Evolutionary conservation across 2,329 filamentous ascomycete genomes (phyloP).

Genomic region (Dactylellina sp.): DNA sequence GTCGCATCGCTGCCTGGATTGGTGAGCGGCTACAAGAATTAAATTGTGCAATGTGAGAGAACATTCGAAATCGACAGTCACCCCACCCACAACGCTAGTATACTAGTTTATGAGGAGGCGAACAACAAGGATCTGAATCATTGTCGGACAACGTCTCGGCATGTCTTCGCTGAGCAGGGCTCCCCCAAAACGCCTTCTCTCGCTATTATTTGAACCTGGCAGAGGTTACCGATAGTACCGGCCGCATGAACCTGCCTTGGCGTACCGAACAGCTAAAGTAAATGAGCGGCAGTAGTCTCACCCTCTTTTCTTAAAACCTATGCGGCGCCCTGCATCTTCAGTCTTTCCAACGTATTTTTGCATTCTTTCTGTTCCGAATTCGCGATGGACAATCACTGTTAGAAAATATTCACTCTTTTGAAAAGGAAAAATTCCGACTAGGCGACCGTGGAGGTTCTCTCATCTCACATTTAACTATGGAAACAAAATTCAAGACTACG

Average conservation of each 20-base stretch:
- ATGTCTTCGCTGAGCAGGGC: slow-evolving; percentile 37
- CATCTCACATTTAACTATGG: slow-evolving; percentile 18
- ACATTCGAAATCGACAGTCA: neutral
- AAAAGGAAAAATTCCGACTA: no score
- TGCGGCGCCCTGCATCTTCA: slow-evolving; percentile 21
- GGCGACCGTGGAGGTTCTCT: no score
- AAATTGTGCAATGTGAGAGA: slow-evolving; percentile 6
- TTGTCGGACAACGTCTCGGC: slow-evolving; percentile 33
- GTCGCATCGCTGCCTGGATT: slow-evolving; percentile 29
- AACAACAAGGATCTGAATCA: slow-evolving; percentile 33
- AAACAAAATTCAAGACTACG: neutral
- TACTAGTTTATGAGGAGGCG: slow-evolving; percentile 3
- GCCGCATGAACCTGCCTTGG: slow-evolving; percentile 44
- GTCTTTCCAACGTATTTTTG: slow-evolving; percentile 21
- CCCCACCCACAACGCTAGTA: no score
- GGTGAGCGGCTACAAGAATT: neutral
- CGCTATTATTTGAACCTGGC: neutral
- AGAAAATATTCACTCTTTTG: slow-evolving; percentile 1
- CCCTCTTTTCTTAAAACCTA: slow-evolving; percentile 42
- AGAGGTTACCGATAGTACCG: slow-evolving; percentile 36
- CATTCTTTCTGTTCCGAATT: slow-evolving; percentile 30
- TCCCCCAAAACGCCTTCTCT: slow-evolving; percentile 6
- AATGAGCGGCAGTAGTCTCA: slow-evolving; percentile 9
- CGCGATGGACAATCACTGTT: slow-evolving; percentile 33
- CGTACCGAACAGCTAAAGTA: slow-evolving; percentile 2